A percentile compares a stretch with the other conserved stretches of the same genome.
Evolutionary conservation across 2,329 filamentous ascomycete genomes (phyloP).

Genomic region (Penicillium sp.): DNA sequence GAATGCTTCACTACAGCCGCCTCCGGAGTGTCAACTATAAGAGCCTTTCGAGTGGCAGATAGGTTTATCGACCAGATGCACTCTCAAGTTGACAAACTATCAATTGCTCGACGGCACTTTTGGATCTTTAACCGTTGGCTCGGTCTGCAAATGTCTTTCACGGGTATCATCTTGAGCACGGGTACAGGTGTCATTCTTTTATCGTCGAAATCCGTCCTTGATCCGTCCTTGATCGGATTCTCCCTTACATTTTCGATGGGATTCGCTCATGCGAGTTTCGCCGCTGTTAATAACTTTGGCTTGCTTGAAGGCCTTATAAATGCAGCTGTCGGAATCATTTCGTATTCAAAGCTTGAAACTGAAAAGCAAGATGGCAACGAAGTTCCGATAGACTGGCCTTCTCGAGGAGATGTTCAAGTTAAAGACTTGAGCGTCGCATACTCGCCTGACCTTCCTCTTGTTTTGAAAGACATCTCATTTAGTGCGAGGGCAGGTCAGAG

Average conservation of each 20-base stretch:
- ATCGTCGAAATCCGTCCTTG: background rate
- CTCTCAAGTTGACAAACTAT: background rate
- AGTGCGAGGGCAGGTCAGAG: background rate
- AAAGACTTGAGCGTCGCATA: conserved; percentile 69
- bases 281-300: background rate
- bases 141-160: background rate
- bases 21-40: background rate
- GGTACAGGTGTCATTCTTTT: background rate
- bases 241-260: background rate
- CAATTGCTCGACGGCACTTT: background rate
- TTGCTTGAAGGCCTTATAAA: background rate
- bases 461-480: background rate
- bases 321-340: background rate
- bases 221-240: background rate
- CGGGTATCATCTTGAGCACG: background rate
- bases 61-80: background rate
- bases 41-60: background rate
- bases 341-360: background rate
- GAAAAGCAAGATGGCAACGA: conserved; percentile 50
- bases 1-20: background rate
- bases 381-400: conserved; percentile 73
- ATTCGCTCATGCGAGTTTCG: background rate
- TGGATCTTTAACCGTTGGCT: background rate
- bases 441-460: conserved; percentile 40
- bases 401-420: conserved; percentile 68